These are phyloP conservation scores for Rusavskia elegans DNA, from an alignment of 495 filamentous ascomycete species.

Conservation along the genomic window DNA sequence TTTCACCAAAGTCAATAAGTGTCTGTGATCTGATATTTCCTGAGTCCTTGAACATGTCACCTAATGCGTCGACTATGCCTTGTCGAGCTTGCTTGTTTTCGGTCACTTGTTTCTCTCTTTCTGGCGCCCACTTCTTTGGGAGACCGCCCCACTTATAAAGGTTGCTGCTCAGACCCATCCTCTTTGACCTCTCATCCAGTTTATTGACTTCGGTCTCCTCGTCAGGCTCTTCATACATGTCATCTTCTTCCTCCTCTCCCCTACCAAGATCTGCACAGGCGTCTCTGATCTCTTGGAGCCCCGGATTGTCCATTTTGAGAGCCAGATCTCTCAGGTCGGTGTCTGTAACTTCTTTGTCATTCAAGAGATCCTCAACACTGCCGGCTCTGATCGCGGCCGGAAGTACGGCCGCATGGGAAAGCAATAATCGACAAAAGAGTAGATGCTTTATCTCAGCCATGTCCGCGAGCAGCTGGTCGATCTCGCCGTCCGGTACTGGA, in stretches of 20 bases:
- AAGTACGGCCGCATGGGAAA: conserved; percentile 30
- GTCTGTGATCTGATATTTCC: conserved; percentile 2
- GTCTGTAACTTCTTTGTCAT: conserved; percentile 23
- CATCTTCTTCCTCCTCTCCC: conserved; percentile 21
- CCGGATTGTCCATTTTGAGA: conserved; percentile 28
- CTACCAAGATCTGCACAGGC: conserved; percentile 34
- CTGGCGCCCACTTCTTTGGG: conserved; percentile 14
- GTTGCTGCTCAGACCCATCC: conserved; percentile 4
- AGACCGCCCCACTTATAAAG: conserved; percentile 1
- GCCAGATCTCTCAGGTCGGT: conserved; percentile 32
- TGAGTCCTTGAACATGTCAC: neutral
- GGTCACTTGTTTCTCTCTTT: conserved; percentile 11
- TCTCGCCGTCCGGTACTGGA: conserved; percentile 28
- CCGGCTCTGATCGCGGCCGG: conserved; percentile 25
- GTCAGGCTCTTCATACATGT: conserved; percentile 16
- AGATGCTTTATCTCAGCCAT: conserved; percentile 33
- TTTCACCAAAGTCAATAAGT: conserved; percentile 11
- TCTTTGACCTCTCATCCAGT: conserved; percentile 1
- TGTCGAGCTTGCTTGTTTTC: neutral
- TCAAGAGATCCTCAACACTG: conserved; percentile 32
- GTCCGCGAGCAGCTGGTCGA: conserved; percentile 24
- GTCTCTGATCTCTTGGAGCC: conserved; percentile 31
- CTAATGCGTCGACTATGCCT: neutral
- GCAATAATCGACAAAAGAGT: conserved; percentile 33
- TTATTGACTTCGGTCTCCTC: conserved; percentile 9